Evolutionary conservation across 2,329 filamentous ascomycete species (phyloP).

Genomic region (Dothideomycetidae sp.): DNA sequence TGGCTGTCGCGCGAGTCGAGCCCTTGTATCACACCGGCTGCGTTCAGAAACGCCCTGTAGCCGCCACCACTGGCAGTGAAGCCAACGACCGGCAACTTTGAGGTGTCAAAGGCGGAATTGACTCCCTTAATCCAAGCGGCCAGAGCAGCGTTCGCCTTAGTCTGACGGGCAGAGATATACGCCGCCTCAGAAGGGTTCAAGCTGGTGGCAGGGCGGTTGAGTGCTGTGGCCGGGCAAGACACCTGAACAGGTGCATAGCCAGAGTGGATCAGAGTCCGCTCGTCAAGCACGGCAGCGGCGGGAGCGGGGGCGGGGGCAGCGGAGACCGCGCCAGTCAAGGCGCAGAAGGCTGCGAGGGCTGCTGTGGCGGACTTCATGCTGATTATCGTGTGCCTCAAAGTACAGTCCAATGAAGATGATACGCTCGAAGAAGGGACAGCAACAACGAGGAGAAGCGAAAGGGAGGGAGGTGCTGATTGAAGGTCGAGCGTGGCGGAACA

Average conservation of each 20-base stretch:
- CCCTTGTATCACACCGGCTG: slow-evolving; percentile 29
- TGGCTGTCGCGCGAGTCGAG: slow-evolving; percentile 31
- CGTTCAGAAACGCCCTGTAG: slow-evolving; percentile 27
- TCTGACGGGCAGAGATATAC: slow-evolving; percentile 27
- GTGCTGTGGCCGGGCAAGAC: slow-evolving; percentile 25
- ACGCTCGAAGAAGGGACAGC: background rate
- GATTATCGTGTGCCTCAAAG: background rate
- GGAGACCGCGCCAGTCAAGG: background rate
- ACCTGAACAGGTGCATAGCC: slow-evolving; percentile 24
- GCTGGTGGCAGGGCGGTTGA: slow-evolving; percentile 26
- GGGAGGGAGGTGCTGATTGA: background rate
- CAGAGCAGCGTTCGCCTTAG: slow-evolving; percentile 26
- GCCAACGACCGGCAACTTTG: slow-evolving; percentile 28
- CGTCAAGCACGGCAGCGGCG: slow-evolving; percentile 5
- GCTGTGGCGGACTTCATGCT: background rate
- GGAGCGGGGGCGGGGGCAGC: background rate
- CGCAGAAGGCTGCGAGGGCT: background rate
- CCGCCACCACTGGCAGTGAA: slow-evolving; percentile 32
- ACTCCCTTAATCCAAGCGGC: slow-evolving; percentile 27
- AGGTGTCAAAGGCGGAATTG: slow-evolving; percentile 22
- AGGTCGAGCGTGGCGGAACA: background rate
- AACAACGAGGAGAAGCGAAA: no score
- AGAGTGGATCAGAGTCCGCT: slow-evolving; percentile 9
- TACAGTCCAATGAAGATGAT: background rate
- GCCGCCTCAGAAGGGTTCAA: slow-evolving; percentile 25